Percentiles rank a stretch among this genome's conserved stretches.
These are phyloP conservation scores for Talaromyces rugulosus DNA, from an alignment of 2,329 filamentous ascomycete genomes.

Conservation along the genomic window DNA sequence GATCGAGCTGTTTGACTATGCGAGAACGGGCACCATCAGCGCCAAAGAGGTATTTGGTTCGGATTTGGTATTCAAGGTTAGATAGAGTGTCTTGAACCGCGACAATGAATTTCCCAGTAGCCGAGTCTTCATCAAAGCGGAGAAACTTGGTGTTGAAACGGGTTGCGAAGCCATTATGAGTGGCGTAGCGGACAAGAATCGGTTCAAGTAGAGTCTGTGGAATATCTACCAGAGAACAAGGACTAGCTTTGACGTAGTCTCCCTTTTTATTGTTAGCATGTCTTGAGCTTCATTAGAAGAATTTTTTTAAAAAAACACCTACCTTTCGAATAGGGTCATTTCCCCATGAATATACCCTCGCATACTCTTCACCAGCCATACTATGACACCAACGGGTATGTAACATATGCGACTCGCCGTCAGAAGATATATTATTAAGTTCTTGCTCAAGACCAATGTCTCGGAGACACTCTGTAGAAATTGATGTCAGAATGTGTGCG, in stretches of 20 bases:
- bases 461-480: conserved; percentile 45
- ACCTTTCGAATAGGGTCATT: conserved; percentile 44
- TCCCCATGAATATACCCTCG: conserved; percentile 50
- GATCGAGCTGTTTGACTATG: conserved; percentile 43
- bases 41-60: conserved; percentile 56
- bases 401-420: conserved; percentile 39
- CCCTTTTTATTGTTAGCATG: conserved; percentile 25
- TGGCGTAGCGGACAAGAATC: conserved; percentile 41
- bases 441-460: conserved; percentile 49
- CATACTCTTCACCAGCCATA: conserved; percentile 53
- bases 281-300: background rate
- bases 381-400: conserved; percentile 49
- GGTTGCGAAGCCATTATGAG: conserved; percentile 46
- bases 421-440: conserved; percentile 32
- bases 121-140: conserved; percentile 31
- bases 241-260: conserved; percentile 41
- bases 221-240: conserved; percentile 41
- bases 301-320: conserved; percentile 21
- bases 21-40: conserved; percentile 52
- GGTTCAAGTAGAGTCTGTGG: conserved; percentile 50
- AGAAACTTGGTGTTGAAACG: conserved; percentile 43
- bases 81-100: conserved; percentile 30
- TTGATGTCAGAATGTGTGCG: background rate
- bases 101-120: conserved; percentile 36
- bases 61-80: background rate